Percentiles rank a stretch among this genome's conserved stretches.
phyloP scores from a whole-genome alignment of 2,329 filamentous ascomycete species.

The Monilinia polystroma region DNA sequence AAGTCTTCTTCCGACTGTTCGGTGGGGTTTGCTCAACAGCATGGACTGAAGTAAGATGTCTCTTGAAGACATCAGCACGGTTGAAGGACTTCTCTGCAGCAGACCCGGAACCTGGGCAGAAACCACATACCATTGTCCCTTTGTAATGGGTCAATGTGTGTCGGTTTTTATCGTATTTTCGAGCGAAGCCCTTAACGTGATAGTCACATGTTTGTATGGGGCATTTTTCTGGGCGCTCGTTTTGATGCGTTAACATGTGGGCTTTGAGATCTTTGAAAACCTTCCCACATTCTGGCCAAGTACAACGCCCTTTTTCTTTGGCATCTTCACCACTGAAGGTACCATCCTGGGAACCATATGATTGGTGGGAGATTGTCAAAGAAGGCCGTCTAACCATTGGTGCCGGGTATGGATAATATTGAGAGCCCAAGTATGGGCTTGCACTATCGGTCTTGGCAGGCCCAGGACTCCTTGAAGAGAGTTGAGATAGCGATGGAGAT shows the following conservation, averaged over 20 bases:
- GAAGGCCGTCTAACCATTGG: conserved; percentile 32
- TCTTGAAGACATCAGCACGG: conserved; percentile 94
- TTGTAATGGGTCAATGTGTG: conserved; percentile 97
- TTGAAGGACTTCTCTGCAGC: conserved; percentile 94
- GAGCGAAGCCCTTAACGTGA: conserved; percentile 87
- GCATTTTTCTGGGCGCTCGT: conserved; percentile 92
- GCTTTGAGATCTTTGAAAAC: conserved; percentile 69
- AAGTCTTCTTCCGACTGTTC: conserved; percentile 75
- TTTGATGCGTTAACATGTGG: conserved; percentile 95
- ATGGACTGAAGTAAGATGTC: conserved; percentile 89
- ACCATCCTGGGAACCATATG: conserved; percentile 36
- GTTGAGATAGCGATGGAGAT: conserved; percentile 39
- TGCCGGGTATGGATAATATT: conserved; percentile 39
- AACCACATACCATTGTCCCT: conserved; percentile 96
- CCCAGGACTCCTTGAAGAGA: conserved; percentile 36
- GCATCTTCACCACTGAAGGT: conserved; percentile 40
- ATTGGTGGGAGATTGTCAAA: conserved; percentile 34
- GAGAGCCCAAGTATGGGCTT: conserved; percentile 37
- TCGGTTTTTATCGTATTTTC: conserved; percentile 97
- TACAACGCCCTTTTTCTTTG: conserved; percentile 47
- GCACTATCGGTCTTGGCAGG: conserved; percentile 36
- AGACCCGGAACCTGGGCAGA: conserved; percentile 85
- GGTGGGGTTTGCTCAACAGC: conserved; percentile 92
- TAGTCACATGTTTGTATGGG: conserved; percentile 93
- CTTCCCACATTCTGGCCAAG: conserved; percentile 57